phyloP scores from a whole-genome alignment of 75 land plant species.

The Selaginella moellendorffii region DNA sequence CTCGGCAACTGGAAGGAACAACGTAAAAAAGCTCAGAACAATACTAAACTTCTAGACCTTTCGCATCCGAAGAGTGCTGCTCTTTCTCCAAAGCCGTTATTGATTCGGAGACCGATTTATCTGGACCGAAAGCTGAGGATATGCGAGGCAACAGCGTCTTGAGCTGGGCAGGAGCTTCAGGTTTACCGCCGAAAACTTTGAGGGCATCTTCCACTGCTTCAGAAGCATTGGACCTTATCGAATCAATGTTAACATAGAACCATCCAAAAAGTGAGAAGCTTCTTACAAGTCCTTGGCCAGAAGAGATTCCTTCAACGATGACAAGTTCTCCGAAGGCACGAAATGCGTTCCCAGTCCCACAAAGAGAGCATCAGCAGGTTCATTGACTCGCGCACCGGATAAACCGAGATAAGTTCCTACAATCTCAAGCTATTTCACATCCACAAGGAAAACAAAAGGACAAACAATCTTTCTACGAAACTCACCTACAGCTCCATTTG shows the following conservation, averaged over 20 bases:
- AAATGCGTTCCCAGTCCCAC: conserved; percentile 81
- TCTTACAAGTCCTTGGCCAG: conserved; percentile 48
- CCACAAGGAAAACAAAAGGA: conserved; percentile 2
- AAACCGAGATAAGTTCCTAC: conserved; percentile 82
- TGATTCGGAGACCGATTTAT: conserved; percentile 41
- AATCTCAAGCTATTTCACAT: background rate
- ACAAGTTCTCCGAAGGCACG: conserved; percentile 62
- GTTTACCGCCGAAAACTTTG: conserved; percentile 25
- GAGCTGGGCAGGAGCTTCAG: conserved; percentile 41
- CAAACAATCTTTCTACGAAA: no score
- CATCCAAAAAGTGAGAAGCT: background rate
- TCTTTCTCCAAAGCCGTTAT: conserved; percentile 50
- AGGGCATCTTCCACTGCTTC: conserved; percentile 37
- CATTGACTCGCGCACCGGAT: conserved; percentile 68
- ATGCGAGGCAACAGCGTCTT: conserved; percentile 54
- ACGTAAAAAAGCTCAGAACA: background rate
- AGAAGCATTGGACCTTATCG: conserved; percentile 32
- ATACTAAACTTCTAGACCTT: no score
- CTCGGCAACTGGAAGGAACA: conserved; percentile 40
- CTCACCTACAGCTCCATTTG: conserved; percentile 79
- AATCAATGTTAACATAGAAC: background rate
- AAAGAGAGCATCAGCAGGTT: conserved; percentile 82
- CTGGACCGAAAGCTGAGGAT: conserved; percentile 32
- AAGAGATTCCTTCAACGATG: conserved; percentile 52
- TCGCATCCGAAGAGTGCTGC: conserved; percentile 34